Evolutionary conservation across 441 rosid genomes (phyloP).

Genomic region (Kokia cookei): DNA sequence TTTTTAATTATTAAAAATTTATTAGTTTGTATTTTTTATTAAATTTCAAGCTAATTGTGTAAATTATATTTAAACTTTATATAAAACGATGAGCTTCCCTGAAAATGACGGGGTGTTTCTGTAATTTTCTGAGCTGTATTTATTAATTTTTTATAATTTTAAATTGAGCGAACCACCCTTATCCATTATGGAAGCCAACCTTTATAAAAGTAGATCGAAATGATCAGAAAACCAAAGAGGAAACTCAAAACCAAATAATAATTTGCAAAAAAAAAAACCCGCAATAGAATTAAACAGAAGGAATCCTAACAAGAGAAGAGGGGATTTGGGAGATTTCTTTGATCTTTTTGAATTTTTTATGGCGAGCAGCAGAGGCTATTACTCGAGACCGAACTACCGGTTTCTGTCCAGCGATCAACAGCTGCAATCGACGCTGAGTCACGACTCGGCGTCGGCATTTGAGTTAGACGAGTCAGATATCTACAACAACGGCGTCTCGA

Average conservation of each 20-base stretch:
- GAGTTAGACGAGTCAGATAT: constrained; percentile 89
- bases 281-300: not conserved
- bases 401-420: constrained; percentile 48
- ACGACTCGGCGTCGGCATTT: constrained; percentile 34
- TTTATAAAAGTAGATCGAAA: constrained; percentile 46
- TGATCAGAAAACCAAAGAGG: not conserved
- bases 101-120: constrained; percentile 5
- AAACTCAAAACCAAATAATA: not conserved
- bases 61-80: not conserved
- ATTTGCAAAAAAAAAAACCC: not conserved
- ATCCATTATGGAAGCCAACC: constrained; percentile 40
- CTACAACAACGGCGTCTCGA: constrained; percentile 24
- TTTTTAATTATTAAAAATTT: too few species aligned
- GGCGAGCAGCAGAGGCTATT: constrained; percentile 72
- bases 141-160: not conserved
- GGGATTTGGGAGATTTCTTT: not conserved
- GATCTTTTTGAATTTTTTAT: constrained; percentile 12
- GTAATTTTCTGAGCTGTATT: constrained; percentile 18
- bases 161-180: constrained; percentile 22
- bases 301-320: not conserved
- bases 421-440: constrained; percentile 13
- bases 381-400: constrained; percentile 51
- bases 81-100: not conserved
- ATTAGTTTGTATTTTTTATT: too few species aligned
- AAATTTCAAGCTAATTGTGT: too few species aligned